These are phyloP conservation scores for Coniochaeta pulveracea DNA, from an alignment of 2,329 filamentous ascomycete genomes.

Conservation along the genomic window DNA sequence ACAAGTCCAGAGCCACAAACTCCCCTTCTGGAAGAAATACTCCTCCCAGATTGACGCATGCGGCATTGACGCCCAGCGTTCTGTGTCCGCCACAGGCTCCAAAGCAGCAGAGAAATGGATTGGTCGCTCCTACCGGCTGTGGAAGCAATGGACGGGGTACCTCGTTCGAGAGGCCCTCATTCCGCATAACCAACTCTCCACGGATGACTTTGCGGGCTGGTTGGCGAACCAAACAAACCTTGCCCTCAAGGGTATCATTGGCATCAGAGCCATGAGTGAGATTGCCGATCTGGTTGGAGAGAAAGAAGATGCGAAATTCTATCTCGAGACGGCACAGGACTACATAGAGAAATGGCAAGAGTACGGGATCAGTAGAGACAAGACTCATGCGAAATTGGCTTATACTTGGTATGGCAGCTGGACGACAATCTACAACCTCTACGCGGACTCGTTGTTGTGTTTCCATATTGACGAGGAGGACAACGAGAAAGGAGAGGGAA, in stretches of 20 bases:
- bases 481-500: slow-evolving; percentile 5
- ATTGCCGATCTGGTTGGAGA: slow-evolving; percentile 49
- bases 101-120: slow-evolving; percentile 21
- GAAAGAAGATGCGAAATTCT: slow-evolving; percentile 23
- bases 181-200: slow-evolving; percentile 59
- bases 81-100: slow-evolving; percentile 6
- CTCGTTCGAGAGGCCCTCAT: slow-evolving; percentile 58
- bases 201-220: slow-evolving; percentile 65
- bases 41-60: slow-evolving; percentile 10
- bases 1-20: slow-evolving; percentile 22
- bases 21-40: slow-evolving; percentile 9
- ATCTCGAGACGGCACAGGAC: slow-evolving; percentile 48
- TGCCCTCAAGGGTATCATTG: slow-evolving; percentile 68
- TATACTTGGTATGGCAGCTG: slow-evolving; percentile 76
- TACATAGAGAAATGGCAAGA: slow-evolving; percentile 65
- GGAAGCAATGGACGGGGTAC: slow-evolving; percentile 61
- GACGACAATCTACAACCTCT: slow-evolving; percentile 73
- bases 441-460: slow-evolving; percentile 65
- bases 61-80: slow-evolving; percentile 13
- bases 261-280: slow-evolving; percentile 67
- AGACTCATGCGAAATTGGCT: slow-evolving; percentile 62
- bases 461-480: slow-evolving; percentile 45
- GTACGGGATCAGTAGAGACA: slow-evolving; percentile 58
- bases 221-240: slow-evolving; percentile 63
- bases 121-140: slow-evolving; percentile 44